Base-by-base conservation (phyloP, 352 stramenopile genomes). In the Phytopythium ostracodes region DNA sequence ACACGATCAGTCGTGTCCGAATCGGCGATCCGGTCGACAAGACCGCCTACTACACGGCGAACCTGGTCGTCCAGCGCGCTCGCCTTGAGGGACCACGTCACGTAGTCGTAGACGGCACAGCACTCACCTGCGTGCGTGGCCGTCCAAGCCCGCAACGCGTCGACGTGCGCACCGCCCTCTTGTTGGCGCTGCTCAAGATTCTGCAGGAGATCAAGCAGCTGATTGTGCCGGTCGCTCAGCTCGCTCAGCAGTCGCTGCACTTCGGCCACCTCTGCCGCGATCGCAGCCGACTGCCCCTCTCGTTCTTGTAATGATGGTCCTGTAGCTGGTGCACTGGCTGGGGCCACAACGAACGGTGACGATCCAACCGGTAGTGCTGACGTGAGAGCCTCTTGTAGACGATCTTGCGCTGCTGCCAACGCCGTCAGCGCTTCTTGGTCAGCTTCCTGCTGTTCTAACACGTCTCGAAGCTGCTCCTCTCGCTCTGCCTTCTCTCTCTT, bases 51-150 rank as follows among this genome's bases (percentile, higher is more conserved):
- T 10, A 66, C 75, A 14, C 61, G 67, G 8, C 40, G 49, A 33
- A 80, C 75, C 43, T 31, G 63, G 57, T 60, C 54, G 33, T 86
- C 74, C 15, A 54, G 56, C 36, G 63, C 58, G 22, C 51, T 44
- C 33, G 73, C 54, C 56, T 85, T 70, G 8, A 87, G 47, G 3
- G 70, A 70, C 70, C 66, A 83, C 51, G 69, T 72, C 40, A 87
- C 46, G 51, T 83, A 89, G 57, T 81, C 76, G 52, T 84, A 84
- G 56, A 76, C 81, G 40, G 75, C 61, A 0, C 77, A 63, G 43
- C 79, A 89, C 40, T 87, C 79, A 18, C 75, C 53, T 1, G 77
- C 66, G 35, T 89, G 79, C 18, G 66, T 72, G 17, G 60, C 44
- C 4, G 63, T 76, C 79, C 79, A 89, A 4, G 38, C 53, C 46